phyloP scores from a whole-genome alignment of 768 basidiomycete species.

The Sarcodon sp. region DNA sequence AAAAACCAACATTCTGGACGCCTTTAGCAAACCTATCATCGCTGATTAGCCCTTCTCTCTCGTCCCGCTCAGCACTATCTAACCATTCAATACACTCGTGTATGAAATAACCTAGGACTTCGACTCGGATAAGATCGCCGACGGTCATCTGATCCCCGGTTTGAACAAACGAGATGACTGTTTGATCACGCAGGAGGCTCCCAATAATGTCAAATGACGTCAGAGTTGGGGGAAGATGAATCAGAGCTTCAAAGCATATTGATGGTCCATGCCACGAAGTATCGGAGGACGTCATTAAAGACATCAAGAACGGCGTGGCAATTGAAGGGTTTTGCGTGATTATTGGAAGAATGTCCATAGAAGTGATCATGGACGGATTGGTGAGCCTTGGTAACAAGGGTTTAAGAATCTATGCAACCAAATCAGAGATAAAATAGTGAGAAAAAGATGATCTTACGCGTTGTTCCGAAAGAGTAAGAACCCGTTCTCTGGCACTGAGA shows the following conservation, averaged over 20 bases:
- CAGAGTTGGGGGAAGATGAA: slow-evolving; percentile 56
- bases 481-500: slow-evolving; percentile 56
- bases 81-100: slow-evolving; percentile 60
- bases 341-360: slow-evolving; percentile 54
- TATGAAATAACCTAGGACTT: slow-evolving; percentile 60
- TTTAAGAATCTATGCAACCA: slow-evolving; percentile 28
- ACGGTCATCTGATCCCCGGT: slow-evolving; percentile 42
- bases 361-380: slow-evolving; percentile 42
- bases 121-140: slow-evolving; percentile 48
- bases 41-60: slow-evolving; percentile 51
- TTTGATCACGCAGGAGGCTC: slow-evolving; percentile 51
- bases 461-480: slow-evolving; percentile 65
- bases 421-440: neutral
- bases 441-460: slow-evolving; percentile 26
- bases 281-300: slow-evolving; percentile 31
- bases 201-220: slow-evolving; percentile 66
- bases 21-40: slow-evolving; percentile 67
- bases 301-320: slow-evolving; percentile 53
- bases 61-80: slow-evolving; percentile 56
- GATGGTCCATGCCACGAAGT: slow-evolving; percentile 20
- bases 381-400: slow-evolving; percentile 33
- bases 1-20: slow-evolving; percentile 46
- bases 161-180: slow-evolving; percentile 25
- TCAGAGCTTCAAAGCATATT: slow-evolving; percentile 51
- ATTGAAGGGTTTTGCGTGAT: slow-evolving; percentile 57